These are phyloP conservation scores for Fraxinus cuspidata DNA, from an alignment of 257 asterid species.

Conservation along the genomic window DNA sequence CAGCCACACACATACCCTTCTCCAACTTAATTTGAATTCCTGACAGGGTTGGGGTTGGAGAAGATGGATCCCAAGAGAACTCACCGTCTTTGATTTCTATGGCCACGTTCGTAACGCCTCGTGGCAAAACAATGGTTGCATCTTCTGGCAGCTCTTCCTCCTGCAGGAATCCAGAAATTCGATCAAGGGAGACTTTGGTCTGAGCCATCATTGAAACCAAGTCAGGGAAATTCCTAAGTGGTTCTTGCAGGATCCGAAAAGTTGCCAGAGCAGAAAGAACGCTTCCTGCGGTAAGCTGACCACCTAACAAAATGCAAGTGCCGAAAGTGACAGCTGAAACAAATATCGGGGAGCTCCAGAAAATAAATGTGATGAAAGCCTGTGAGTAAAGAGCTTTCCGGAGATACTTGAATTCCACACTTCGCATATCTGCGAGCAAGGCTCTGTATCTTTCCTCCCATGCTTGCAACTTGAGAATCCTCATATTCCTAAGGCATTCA, in stretches of 20 bases:
- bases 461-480: slow-evolving; percentile 75
- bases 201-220: slow-evolving; percentile 87
- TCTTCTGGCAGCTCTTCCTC: slow-evolving; percentile 69
- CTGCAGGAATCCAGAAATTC: slow-evolving; percentile 60
- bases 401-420: slow-evolving; percentile 69
- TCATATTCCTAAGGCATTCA: slow-evolving; percentile 73
- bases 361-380: slow-evolving; percentile 71
- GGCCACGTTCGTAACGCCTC: slow-evolving; percentile 46
- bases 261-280: slow-evolving; percentile 81
- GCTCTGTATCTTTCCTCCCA: slow-evolving; percentile 78
- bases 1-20: slow-evolving; percentile 75
- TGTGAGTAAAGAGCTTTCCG: slow-evolving; percentile 73
- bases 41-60: slow-evolving; percentile 50
- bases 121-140: slow-evolving; percentile 54
- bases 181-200: slow-evolving; percentile 76
- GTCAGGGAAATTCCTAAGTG: slow-evolving; percentile 74
- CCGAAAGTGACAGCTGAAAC: slow-evolving; percentile 73
- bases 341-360: slow-evolving; percentile 83
- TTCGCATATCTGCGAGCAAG: slow-evolving; percentile 66
- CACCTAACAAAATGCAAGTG: slow-evolving; percentile 66
- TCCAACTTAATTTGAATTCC: slow-evolving; percentile 50
- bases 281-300: slow-evolving; percentile 75
- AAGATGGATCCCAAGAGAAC: slow-evolving; percentile 60
- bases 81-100: slow-evolving; percentile 62
- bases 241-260: slow-evolving; percentile 73